A percentile compares a stretch with the other conserved stretches of the same genome.
These are phyloP conservation scores for Zygoascus hellenicus DNA, from an alignment of 1,139 yeast genomes.

Conservation along the genomic window DNA sequence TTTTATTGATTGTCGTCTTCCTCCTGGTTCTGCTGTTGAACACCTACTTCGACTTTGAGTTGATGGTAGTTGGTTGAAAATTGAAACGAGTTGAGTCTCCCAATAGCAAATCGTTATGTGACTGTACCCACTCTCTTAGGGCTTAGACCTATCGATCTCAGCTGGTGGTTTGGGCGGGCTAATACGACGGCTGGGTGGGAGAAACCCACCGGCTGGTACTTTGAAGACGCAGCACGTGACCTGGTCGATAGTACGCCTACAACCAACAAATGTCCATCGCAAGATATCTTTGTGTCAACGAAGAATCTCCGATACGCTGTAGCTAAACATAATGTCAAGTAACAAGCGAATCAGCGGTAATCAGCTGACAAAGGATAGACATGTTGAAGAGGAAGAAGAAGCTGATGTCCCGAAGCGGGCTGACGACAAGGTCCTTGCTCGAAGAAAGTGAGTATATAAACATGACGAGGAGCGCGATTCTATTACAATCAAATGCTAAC, in stretches of 20 bases:
- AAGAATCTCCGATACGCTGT: too few relatives aligned
- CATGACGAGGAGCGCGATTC: neutral
- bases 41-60: slow-evolving; percentile 5
- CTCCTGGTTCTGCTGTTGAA: neutral
- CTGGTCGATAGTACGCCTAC: too few relatives aligned
- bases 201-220: too few relatives aligned
- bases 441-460: slow-evolving; percentile 42
- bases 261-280: too few relatives aligned
- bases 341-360: slow-evolving; percentile 19
- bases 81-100: slow-evolving; percentile 6
- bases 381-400: slow-evolving; percentile 40
- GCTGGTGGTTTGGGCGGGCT: too few relatives aligned
- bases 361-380: slow-evolving; percentile 36
- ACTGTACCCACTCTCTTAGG: slow-evolving; percentile 3
- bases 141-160: slow-evolving; percentile 2
- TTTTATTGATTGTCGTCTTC: neutral
- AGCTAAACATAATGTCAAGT: slow-evolving; percentile 11
- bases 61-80: slow-evolving; percentile 11
- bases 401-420: slow-evolving; percentile 41
- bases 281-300: too few relatives aligned
- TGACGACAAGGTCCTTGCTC: slow-evolving; percentile 56
- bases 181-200: too few relatives aligned
- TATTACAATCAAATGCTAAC: neutral
- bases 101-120: neutral
- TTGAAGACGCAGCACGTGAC: neutral